Evolutionary conservation across 1,284 basidiomycete species (phyloP), one percentile per base, ranked within the genome.

Genomic region (Ganoderma multipileum): DNA sequence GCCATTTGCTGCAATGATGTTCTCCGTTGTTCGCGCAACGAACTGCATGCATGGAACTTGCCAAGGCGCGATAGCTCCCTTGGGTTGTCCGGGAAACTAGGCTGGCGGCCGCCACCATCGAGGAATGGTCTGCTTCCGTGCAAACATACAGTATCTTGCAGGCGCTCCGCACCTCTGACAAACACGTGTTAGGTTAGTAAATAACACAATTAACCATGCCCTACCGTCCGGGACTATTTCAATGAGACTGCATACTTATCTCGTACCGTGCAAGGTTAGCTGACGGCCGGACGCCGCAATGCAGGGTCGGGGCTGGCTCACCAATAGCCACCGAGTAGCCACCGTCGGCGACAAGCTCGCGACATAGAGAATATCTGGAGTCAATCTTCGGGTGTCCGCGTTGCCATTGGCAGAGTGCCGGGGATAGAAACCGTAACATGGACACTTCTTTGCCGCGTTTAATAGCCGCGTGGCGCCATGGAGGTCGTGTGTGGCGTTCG

Each of bases 161-260:
- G 42, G 66, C 66, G 66, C 66, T 67, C 44, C 44, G 44, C 20
- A 5, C 7, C 44, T n/a, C 44, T 33, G 55, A 57, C 39, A 50
- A 47, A 55, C 54, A 44, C 23, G 42, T 39, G 58, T 63, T 36
- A 39, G 47, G 64, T 55, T 52, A 62, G 30, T n/a, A 7, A 30
- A 55, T 57, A 54, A 41, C 33, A n/a, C 42, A 26, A 64, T 47
- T 57, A 60, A 9, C 63, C 39, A 61, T 64, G 67, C 18, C 30
- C 41, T 23, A 42, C 38, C 50, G 20, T 26, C 39, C 23, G 9
- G 5, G n/a, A 33, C 12, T 63, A 47, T 54, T 41, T 63, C 62
- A 60, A 38, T 20, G 57, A 23, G 20, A 33, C 26, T 39, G 62
- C 12, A 54, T 61, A 26, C 23, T 26, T 52, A 52, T 52, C n/a